Evolutionary conservation across 2,329 filamentous ascomycete species (phyloP), one percentile per base, ranked within the genome.

Genomic region (Cladosporium cucumerinum): DNA sequence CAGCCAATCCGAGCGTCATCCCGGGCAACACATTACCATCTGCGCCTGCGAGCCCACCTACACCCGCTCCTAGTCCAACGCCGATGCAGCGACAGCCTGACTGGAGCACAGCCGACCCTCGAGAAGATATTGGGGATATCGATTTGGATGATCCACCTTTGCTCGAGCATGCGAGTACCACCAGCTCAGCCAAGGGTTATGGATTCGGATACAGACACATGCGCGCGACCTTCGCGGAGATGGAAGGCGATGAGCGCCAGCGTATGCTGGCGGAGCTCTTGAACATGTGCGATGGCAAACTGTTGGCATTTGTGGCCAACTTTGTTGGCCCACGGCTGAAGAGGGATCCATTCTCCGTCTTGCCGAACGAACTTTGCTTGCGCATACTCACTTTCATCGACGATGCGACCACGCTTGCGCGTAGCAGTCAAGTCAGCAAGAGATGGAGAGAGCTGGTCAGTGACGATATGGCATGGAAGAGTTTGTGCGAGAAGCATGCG

Each of bases 391-490:
- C 94, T 51, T 99, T 96, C 76, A 94, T 99, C 74, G 95, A 99
- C 73, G 95, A 99, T 74, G 93, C 95, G 1, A 95, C 93, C 76
- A 96, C 96, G 2, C 84, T 99, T 55, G 94, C 93, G 46, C 86
- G 95, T 75, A 91, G 95, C 61, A 97, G 94, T 5, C 94, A 98
- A 77, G 95, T 99, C n/a, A 99, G 95, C 62, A 88, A 88, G 69
- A 86, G 93, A 76, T 99, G 95, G 95, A 87, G 92, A 68, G 93
- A 97, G 77, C 84, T 99, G 8, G 84, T 99, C 58, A 94, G 90
- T 74, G 95, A 99, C 77, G 95, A 99, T 77, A 93, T 97, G 79
- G 96, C 95, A 0, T 99, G 95, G 95, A 97, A 97, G 81, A 92
- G 95, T 67, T 84, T 99, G 23, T 98, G 94, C 76, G 92, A 96